Evolutionary conservation across 371 early-diverging fungal species (phyloP).

Genomic region (Rhizopus delemar): DNA sequence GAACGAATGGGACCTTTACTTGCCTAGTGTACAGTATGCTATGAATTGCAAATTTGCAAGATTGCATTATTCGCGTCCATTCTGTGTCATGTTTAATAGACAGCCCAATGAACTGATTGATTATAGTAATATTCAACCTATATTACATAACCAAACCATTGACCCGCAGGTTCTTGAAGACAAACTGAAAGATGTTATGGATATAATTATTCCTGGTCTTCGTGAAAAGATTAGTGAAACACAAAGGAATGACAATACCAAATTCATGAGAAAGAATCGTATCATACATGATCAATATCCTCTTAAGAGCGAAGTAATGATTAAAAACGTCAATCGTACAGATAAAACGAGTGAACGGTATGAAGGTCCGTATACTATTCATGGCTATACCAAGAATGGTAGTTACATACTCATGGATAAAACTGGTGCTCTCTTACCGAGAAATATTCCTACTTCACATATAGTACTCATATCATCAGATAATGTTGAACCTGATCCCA

Average conservation of each 20-base stretch:
- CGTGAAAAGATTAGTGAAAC: conserved; percentile 1
- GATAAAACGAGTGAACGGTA: not conserved
- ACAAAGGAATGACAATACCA: conserved; percentile 1
- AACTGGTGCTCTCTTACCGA: conserved; percentile 1
- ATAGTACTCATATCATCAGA: not conserved
- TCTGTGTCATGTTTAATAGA: conserved; percentile 1
- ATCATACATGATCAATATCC: conserved; percentile 3
- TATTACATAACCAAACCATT: not conserved
- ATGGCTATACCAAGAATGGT: not conserved
- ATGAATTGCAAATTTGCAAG: conserved; percentile 8
- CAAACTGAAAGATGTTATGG: not conserved
- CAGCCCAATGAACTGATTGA: conserved; percentile 4
- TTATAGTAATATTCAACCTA: conserved; percentile 2
- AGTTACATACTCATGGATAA: not conserved
- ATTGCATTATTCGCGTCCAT: conserved; percentile 10
- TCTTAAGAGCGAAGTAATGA: conserved; percentile 6
- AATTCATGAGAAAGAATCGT: conserved; percentile 1
- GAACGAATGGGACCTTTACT: too few species aligned
- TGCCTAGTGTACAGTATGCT: conserved; percentile 2
- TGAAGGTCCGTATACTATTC: not conserved
- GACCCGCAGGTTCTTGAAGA: conserved; percentile 1
- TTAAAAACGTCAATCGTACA: not conserved
- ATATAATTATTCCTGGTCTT: conserved; percentile 6
- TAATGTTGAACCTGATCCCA: not conserved
- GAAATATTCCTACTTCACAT: conserved; percentile 12